These are phyloP conservation scores for Neonectria hederae DNA, from an alignment of 2,329 filamentous ascomycete genomes.

Conservation along the genomic window DNA sequence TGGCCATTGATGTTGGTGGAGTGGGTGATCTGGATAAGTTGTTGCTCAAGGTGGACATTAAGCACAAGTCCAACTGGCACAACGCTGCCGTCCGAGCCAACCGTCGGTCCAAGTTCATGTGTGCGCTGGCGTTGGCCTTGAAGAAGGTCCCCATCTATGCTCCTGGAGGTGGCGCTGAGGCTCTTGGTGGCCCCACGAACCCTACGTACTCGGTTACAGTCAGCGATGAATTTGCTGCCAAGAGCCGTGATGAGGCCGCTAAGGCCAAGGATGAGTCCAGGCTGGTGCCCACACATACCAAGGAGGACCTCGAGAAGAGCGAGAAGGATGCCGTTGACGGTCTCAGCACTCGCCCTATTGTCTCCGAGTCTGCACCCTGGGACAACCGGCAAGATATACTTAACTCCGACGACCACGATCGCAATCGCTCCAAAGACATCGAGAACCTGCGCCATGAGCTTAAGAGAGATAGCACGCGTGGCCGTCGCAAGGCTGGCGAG, in stretches of 20 bases:
- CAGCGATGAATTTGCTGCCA: constrained; percentile 71
- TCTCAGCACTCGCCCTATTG: constrained; percentile 53
- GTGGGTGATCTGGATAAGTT: constrained; percentile 91
- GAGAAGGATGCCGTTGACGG: constrained; percentile 58
- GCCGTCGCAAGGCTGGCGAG: constrained; percentile 61
- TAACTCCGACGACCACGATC: constrained; percentile 41
- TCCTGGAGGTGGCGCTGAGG: constrained; percentile 76
- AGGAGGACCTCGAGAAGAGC: constrained; percentile 42
- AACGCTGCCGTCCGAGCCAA: constrained; percentile 84
- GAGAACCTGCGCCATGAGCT: constrained; percentile 50
- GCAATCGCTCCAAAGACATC: constrained; percentile 50
- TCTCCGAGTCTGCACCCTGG: constrained; percentile 37
- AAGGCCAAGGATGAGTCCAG: constrained; percentile 71
- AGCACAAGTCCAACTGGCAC: constrained; percentile 93
- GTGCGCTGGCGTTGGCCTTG: constrained; percentile 84
- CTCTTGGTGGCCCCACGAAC: constrained; percentile 73
- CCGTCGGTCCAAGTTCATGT: constrained; percentile 95
- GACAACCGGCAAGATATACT: constrained; percentile 40
- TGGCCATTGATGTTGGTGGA: constrained; percentile 79
- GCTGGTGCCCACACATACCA: constrained; percentile 63
- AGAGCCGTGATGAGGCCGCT: constrained; percentile 68
- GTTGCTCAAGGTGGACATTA: constrained; percentile 81
- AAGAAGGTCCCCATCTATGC: constrained; percentile 87
- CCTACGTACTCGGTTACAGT: constrained; percentile 85
- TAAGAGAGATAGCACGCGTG: constrained; percentile 57